Conservation (phyloP, 768 basidiomycete species). For the Gloeostereum incarnatum region DNA sequence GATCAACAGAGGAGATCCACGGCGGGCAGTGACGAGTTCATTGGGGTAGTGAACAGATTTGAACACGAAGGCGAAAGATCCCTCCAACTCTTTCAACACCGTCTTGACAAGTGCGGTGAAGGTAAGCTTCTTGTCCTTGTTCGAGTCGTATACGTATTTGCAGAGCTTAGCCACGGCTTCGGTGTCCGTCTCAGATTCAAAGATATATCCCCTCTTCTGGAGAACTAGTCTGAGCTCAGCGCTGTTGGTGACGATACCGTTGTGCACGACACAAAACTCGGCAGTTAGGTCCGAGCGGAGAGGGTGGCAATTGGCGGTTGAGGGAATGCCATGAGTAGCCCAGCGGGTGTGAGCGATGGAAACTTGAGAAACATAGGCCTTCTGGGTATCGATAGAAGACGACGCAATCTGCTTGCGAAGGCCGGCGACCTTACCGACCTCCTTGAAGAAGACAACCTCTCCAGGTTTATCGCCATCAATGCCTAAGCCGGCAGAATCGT, state of each 20-base stretch:
- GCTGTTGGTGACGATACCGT: constrained; percentile 97
- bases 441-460: constrained; percentile 82
- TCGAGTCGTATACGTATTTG: constrained; percentile 95
- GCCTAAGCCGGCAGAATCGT: constrained; percentile 88
- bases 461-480: constrained; percentile 87
- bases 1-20: constrained; percentile 92
- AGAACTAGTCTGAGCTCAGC: constrained; percentile 84
- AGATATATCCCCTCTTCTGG: constrained; percentile 91
- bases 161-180: constrained; percentile 94
- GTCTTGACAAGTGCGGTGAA: constrained; percentile 93
- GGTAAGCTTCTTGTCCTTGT: constrained; percentile 72
- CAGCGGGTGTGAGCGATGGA: constrained; percentile 99
- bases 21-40: constrained; percentile 91
- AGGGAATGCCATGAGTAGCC: constrained; percentile 96
- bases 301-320: constrained; percentile 89
- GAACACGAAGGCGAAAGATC: constrained; percentile 99
- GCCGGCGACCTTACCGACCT: constrained; percentile 94
- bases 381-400: constrained; percentile 62
- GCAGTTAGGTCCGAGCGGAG: constrained; percentile 70
- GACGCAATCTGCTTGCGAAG: constrained; percentile 83
- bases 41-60: constrained; percentile 94
- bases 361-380: constrained; percentile 77
- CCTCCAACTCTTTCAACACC: constrained; percentile 95
- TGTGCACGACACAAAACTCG: constrained; percentile 95
- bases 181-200: constrained; percentile 94